These are phyloP conservation scores for Crithidia acanthocephali DNA, from an alignment of 208 protist species.

Conservation along the genomic window DNA sequence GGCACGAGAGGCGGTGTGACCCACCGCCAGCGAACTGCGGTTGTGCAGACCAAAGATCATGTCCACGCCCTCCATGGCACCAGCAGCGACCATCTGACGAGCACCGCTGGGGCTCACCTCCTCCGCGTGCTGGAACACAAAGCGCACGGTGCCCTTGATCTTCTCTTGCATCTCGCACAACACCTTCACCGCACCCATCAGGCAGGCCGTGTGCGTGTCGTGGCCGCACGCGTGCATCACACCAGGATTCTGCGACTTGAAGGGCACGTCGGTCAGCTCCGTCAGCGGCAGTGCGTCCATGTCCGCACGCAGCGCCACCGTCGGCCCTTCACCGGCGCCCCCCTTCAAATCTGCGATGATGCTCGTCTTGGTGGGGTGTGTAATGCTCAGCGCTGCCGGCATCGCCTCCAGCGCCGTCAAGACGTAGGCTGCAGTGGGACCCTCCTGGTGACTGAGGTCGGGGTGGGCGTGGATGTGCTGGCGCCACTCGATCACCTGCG, in stretches of 20 bases:
- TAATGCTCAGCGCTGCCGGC: constrained; percentile 35
- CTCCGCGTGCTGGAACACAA: constrained; percentile 74
- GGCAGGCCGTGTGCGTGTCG: constrained; percentile 63
- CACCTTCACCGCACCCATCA: constrained; percentile 60
- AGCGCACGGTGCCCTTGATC: constrained; percentile 68
- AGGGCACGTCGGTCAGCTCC: constrained; percentile 48
- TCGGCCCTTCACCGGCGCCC: constrained; percentile 42
- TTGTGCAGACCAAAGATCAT: constrained; percentile 67
- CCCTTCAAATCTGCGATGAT: constrained; percentile 59
- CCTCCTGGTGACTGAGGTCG: constrained; percentile 52
- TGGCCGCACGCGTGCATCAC: constrained; percentile 73
- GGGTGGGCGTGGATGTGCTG: constrained; percentile 66
- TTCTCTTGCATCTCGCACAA: constrained; percentile 49
- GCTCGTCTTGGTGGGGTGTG: constrained; percentile 38
- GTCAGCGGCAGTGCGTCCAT: constrained; percentile 67
- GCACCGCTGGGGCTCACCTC: constrained; percentile 60
- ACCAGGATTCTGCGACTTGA: constrained; percentile 48
- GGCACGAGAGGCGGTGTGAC: constrained; percentile 21
- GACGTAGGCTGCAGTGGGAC: constrained; percentile 60
- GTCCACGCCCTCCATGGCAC: constrained; percentile 51
- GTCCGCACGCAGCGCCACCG: constrained; percentile 56
- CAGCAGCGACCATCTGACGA: constrained; percentile 47
- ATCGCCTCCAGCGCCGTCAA: constrained; percentile 40
- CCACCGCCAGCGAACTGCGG: constrained; percentile 22
- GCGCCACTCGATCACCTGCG: constrained; percentile 60